A percentile compares a stretch with the other conserved stretches of the same genome.
phyloP scores from a whole-genome alignment of 2,329 filamentous ascomycete genomes.

The Exophiala viscosa region DNA sequence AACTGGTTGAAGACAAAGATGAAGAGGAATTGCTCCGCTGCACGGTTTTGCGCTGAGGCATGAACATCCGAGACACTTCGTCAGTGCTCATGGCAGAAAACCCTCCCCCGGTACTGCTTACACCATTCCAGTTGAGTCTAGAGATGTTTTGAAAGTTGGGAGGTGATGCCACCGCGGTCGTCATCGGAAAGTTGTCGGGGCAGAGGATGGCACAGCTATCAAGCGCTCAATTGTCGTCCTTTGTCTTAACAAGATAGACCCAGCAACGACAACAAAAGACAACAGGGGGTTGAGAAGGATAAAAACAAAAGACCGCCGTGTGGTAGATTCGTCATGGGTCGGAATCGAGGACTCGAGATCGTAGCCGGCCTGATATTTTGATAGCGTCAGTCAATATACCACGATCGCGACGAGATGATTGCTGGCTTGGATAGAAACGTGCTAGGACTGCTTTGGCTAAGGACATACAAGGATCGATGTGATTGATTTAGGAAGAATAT shows the following conservation, averaged over 20 bases:
- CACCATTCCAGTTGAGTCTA: slow-evolving; percentile 59
- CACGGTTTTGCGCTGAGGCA: slow-evolving; percentile 73
- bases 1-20: slow-evolving; percentile 63
- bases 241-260: slow-evolving; percentile 1
- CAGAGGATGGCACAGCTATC: background rate
- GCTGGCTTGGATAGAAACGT: background rate
- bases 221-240: background rate
- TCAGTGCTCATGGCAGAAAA: slow-evolving; percentile 73
- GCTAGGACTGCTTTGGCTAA: background rate
- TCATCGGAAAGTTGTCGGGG: slow-evolving; percentile 34
- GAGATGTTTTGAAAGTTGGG: slow-evolving; percentile 60
- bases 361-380: background rate
- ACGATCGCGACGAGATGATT: background rate
- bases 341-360: slow-evolving; percentile 12
- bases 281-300: slow-evolving; percentile 3
- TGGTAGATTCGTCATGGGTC: slow-evolving; percentile 27
- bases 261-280: background rate
- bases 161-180: slow-evolving; percentile 66
- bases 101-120: slow-evolving; percentile 57
- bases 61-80: slow-evolving; percentile 82
- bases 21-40: slow-evolving; percentile 89
- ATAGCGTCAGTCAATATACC: slow-evolving; percentile 8
- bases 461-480: slow-evolving; percentile 11
- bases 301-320: slow-evolving; percentile 14
- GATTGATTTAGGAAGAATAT: slow-evolving; percentile 1